Evolutionary conservation across 345 rosid species (phyloP), one percentile per base, ranked within the genome.

Genomic region (Acer negundo): DNA sequence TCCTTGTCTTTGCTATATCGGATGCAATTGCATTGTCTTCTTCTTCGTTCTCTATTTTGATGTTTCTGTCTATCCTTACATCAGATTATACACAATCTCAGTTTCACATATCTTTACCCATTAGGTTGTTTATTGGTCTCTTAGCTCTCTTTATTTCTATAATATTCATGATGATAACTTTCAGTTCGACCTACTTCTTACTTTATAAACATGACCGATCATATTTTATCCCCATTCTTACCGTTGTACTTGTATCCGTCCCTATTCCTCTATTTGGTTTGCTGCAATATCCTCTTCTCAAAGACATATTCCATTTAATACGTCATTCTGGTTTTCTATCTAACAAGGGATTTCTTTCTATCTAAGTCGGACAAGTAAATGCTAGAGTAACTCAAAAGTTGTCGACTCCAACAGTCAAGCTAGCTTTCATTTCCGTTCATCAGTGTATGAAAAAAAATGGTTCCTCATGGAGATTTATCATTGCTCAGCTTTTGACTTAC

Each of bases 41-140:
- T 53, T 53, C 58, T 53, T 53, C 58, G 1, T n/a, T 63, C 71
- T 38, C 71, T 1, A 35, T 78, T 22, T 7, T 63, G 3, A 51
- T 64, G 75, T 78, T 78, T 55, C 10, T 63, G 55, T 63, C 75
- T 9, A 38, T 71, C n/a, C 42, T 78, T 16, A 63, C 69, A 4
- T 71, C 71, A 0, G 12, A 42, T 4, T 23, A 62, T 23, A 8
- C 40, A 12, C 55, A 53, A 35, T n/a, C 72, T 13, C 65, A 78
- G 49, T 71, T 71, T 35, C 17, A 49, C 22, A 31, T 2, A 44
- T 35, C 70, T 2, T 55, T 78, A 22, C 65, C 78, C 0, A 10
- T 19, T 1, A 44, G n/a, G 62, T 23, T 77, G 15, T 12, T 44
- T 0, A 19, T 19, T 11, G 79, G 79, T 16, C 59, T 59, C 6